These are phyloP conservation scores for Cinchona pubescens DNA, from an alignment of 257 asterid species.

Conservation along the genomic window DNA sequence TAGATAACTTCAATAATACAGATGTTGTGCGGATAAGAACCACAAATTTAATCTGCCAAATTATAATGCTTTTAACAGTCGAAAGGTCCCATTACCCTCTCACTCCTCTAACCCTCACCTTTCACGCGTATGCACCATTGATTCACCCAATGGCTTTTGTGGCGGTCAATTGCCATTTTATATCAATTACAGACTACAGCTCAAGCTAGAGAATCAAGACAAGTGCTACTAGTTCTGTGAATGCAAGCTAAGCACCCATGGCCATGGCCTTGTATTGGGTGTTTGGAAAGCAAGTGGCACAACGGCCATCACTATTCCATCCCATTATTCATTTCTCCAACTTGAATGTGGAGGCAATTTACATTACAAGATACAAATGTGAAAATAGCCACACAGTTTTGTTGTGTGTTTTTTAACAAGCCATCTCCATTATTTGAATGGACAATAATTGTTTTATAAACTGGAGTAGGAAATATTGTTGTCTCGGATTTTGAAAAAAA, in stretches of 20 bases:
- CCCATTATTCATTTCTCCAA: neutral
- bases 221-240: neutral
- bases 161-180: neutral
- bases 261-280: neutral
- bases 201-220: neutral
- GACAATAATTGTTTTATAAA: neutral
- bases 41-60: constrained; percentile 8
- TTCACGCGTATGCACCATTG: neutral
- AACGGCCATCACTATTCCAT: neutral
- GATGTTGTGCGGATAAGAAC: constrained; percentile 2
- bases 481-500: constrained; percentile 13
- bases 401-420: neutral
- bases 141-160: neutral
- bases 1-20: constrained; percentile 7
- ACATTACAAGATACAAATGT: neutral
- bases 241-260: neutral
- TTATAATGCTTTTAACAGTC: neutral
- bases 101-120: neutral
- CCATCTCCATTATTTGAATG: constrained; percentile 1
- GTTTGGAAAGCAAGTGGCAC: neutral
- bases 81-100: neutral
- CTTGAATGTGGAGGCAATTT: neutral
- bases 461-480: neutral
- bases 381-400: constrained; percentile 10
- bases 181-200: neutral